Conservation (phyloP, 495 filamentous ascomycete species). For the Penicillium goetzii region DNA sequence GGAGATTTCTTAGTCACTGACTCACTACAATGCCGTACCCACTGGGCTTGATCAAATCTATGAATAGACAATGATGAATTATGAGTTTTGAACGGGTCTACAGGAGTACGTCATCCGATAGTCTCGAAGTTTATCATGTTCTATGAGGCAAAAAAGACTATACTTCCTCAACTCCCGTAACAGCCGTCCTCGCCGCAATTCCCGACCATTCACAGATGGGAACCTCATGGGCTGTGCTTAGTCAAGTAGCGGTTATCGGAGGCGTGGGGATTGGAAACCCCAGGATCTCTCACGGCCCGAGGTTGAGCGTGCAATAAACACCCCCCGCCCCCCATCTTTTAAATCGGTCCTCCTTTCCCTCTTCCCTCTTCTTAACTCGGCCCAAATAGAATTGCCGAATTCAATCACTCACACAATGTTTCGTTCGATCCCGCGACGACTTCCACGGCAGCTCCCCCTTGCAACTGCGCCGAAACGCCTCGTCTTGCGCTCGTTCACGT, state of each 20-base stretch:
- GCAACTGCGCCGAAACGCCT: conserved; percentile 29
- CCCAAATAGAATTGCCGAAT: background rate
- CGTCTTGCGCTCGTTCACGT: conserved; percentile 45
- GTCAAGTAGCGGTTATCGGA: conserved; percentile 20
- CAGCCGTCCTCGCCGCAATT: conserved; percentile 5
- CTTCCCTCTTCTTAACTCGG: conserved; percentile 5
- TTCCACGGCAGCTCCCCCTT: conserved; percentile 38
- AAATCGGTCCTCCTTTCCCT: background rate
- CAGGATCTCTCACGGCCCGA: conserved; percentile 22
- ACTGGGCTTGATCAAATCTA: background rate
- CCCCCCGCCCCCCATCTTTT: conserved; percentile 5
- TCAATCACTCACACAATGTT: conserved; percentile 33
- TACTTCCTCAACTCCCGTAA: background rate
- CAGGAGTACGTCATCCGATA: background rate
- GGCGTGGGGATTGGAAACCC: conserved; percentile 22
- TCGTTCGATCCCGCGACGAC: conserved; percentile 41
- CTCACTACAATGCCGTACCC: background rate
- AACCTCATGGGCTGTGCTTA: background rate
- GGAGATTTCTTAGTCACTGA: background rate
- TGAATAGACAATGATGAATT: background rate
- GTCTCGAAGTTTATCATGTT: background rate
- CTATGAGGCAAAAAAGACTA: background rate
- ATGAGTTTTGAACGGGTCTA: background rate
- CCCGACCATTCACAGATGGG: background rate
- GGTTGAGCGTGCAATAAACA: conserved; percentile 16